Base-by-base conservation (phyloP, 1,139 yeast species). In the Suhomyces wounanorum region DNA sequence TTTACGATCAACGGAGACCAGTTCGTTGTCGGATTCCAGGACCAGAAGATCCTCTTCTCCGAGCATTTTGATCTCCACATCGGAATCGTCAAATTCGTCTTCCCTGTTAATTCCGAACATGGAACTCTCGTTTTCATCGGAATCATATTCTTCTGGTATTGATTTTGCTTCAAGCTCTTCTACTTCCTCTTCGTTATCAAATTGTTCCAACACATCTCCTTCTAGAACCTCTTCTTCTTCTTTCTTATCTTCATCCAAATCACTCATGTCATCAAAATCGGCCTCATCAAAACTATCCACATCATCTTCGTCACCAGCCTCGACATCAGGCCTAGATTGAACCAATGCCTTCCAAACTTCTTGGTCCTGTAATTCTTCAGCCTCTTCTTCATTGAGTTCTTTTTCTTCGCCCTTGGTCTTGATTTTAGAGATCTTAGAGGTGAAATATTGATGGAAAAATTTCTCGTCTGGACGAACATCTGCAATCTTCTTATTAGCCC, bases 311-410 rank as follows among this genome's bases (percentile, higher is more conserved):
- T 75, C 77, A 18, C 68, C 83, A 26, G 67, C 76, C 55, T 87
- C 96, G 50, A 88, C 84, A 50, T 87, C 96, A 0, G 96, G 96
- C 59, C 83, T 83, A 40, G 96, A 87, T 62, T 85, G 82, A 36
- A 91, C 96, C 64, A 91, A 77, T 0, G 97, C 97, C 60, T 84
- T 75, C 97, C 97, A 91, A 40, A 90, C 89, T 55, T 86, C 91
- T 44, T 84, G 95, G 62, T 91, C 96, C 55, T 82, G 85, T 60
- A 83, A 65, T 33, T 81, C 88, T 45, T 78, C 81, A 31, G 76
- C 87, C 55, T 68, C 65, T 55, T 66, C 63, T 8, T 61, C 69
- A 8, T 59, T 65, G 4, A 59, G 57, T 8, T 45, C 57, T 11
- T 54, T 60, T 21, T 53, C 57, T 1, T 59, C 64, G 50, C 65